Evolutionary conservation across 441 rosid genomes (phyloP), one percentile per base, ranked within the genome.

Genomic region (Syzygium malaccense): DNA sequence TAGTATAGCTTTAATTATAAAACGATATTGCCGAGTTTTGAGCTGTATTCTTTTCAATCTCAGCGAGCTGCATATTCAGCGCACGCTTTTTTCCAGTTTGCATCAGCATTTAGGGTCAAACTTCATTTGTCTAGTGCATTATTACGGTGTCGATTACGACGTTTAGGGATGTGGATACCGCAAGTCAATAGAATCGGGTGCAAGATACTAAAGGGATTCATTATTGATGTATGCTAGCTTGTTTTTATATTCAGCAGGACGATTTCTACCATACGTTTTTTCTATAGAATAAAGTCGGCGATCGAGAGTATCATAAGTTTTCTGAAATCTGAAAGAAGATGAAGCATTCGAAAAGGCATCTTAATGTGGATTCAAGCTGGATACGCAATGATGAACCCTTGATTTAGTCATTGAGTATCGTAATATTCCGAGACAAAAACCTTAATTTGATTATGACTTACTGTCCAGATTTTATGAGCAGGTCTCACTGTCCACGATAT

Each of bases 201-300:
- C 58, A 62, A 87, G 91, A 92, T 90, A 71, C 92, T 75, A 80
- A 58, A 49, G 66, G 87, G 90, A 89, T 89, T 89, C 93, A 89
- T 55, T 18, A 58, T 64, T 86, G 87, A 89, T 66, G 87, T 86
- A 60, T 49, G 55, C 11, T 28, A 51, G 53, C 83, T 48, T 49
- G 30, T 86, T 87, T 86, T 23, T 89, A 66, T 53, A 86, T 68
- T 25, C 75, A 55, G 83, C 51, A 86, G 86, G 83, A 88, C 71
- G 86, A 89, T 90, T 90, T 91, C 90, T 41, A 64, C 55, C 58
- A 14, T 84, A 18, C 26, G 87, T 51, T 83, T 28, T 55, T n/a
- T 33, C 75, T 57, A 26, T 37, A 33, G 62, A 20, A 20, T 23
- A 37, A 37, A 11, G 83, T 71, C 83, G 9, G 83, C 51, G 37